phyloP scores from a whole-genome alignment of 2,329 filamentous ascomycete genomes.

The Fusarium liriodendri region DNA sequence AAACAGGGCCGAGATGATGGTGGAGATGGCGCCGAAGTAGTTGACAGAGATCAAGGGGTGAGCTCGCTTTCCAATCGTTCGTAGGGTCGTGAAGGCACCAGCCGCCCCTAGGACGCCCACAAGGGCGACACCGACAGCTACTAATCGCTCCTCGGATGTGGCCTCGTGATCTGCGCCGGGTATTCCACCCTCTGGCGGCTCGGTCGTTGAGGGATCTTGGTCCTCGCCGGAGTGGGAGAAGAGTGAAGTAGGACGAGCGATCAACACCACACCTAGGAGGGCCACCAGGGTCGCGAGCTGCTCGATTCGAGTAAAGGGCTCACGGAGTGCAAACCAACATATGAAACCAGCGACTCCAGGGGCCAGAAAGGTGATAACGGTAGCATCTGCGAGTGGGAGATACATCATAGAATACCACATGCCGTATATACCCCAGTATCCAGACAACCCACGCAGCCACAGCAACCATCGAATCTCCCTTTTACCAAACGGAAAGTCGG shows the following conservation, averaged over 20 bases:
- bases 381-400: slow-evolving; percentile 86
- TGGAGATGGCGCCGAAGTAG: slow-evolving; percentile 81
- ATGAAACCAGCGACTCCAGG: slow-evolving; percentile 84
- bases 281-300: slow-evolving; percentile 81
- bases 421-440: slow-evolving; percentile 83
- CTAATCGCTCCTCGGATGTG: slow-evolving; percentile 73
- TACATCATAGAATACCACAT: slow-evolving; percentile 78
- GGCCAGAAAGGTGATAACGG: slow-evolving; percentile 87
- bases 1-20: slow-evolving; percentile 71
- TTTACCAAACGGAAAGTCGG: slow-evolving; percentile 77
- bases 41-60: slow-evolving; percentile 89
- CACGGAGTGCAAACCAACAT: slow-evolving; percentile 78
- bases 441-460: slow-evolving; percentile 73
- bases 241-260: slow-evolving; percentile 76
- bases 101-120: slow-evolving; percentile 82
- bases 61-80: slow-evolving; percentile 82
- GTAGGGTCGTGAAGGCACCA: slow-evolving; percentile 78
- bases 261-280: slow-evolving; percentile 82
- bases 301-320: slow-evolving; percentile 82
- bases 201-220: slow-evolving; percentile 33
- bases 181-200: slow-evolving; percentile 33
- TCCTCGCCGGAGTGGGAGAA: slow-evolving; percentile 50
- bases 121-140: slow-evolving; percentile 77
- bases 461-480: slow-evolving; percentile 76
- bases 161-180: slow-evolving; percentile 50